Evolutionary conservation across 139 green algal genomes (phyloP), one percentile per base, ranked within the genome.

Genomic region (Chlorella sp.): DNA sequence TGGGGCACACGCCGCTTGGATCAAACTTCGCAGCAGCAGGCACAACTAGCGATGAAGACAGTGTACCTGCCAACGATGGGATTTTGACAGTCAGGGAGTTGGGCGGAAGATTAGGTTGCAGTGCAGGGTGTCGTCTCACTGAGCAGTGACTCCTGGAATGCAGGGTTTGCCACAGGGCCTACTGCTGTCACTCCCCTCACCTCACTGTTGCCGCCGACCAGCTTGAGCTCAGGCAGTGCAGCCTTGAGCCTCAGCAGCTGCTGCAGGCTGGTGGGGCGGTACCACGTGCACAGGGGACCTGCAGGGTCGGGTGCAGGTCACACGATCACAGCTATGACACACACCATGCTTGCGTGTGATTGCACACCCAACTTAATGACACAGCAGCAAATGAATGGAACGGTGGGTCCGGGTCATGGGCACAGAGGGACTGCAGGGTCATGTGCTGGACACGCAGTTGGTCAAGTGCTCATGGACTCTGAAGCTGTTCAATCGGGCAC

Each of bases 131-230:
- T 55, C 10, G 42, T 26, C 10, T 55, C 10, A 17, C 10, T 55
- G 17, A 26, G 42, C 10, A 10, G 10, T 55, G 42, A 55, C 10
- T 17, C 42, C 17, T 55, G 42, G 10, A 55, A 55, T 55, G 42
- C 42, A 55, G 17, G 42, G 42, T 55, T 10, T 10, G 42, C 10
- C 42, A 55, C 17, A 26, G 42, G 10, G 17, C 10, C 10, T 26
- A 17, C 42, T 26, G 10, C 42, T 55, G 42, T 17, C 10, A 26
- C 10, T 55, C 42, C 17, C 10, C 42, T 55, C 31, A 97, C 89
- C 82, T 98, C 94, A 1, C 91, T 97, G 83, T 98, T 98, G 31
- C 94, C 94, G n/a, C 86, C 91, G 10, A 81, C 87, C 31, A 98
- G 49, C 80, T 90, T 89, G 1, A 89, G 87, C 1, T 80, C 68